Evolutionary conservation across 108 stramenopile species (phyloP).

Genomic region (Conticribra weissflogii): DNA sequence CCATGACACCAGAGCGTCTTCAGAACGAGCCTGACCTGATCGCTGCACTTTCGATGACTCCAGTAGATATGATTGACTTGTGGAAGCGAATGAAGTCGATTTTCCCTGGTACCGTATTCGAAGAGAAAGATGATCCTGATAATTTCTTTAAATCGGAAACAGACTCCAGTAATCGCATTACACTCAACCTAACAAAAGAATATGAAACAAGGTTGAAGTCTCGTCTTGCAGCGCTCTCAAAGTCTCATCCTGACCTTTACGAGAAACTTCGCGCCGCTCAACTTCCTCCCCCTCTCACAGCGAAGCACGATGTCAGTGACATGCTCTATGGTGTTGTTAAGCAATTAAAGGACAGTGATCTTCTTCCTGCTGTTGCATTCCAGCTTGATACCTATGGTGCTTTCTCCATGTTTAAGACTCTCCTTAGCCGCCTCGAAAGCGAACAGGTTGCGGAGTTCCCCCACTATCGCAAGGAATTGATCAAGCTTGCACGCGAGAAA

Average conservation of each 20-base stretch:
- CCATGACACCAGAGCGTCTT: constrained; percentile 92
- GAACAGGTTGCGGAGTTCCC: constrained; percentile 94
- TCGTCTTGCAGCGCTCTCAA: constrained; percentile 77
- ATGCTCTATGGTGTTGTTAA: constrained; percentile 81
- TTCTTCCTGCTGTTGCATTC: constrained; percentile 97
- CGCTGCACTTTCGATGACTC: constrained; percentile 93
- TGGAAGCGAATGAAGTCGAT: constrained; percentile 89
- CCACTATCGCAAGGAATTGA: constrained; percentile 89
- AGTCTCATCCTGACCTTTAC: constrained; percentile 83
- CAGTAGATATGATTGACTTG: constrained; percentile 92
- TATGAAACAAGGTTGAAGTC: constrained; percentile 94
- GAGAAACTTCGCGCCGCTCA: constrained; percentile 79
- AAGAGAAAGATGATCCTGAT: constrained; percentile 92
- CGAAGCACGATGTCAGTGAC: constrained; percentile 86
- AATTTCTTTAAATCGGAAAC: constrained; percentile 87
- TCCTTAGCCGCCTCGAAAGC: constrained; percentile 88
- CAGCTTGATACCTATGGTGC: constrained; percentile 98
- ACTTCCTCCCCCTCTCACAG: constrained; percentile 75
- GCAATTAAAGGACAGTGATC: constrained; percentile 83
- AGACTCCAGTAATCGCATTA: constrained; percentile 90
- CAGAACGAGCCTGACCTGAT: constrained; percentile 73
- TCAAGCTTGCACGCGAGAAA: constrained; percentile 86
- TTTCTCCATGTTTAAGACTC: constrained; percentile 95
- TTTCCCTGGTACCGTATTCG: constrained; percentile 81
- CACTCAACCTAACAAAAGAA: constrained; percentile 94